These are phyloP conservation scores for Uronychia setigera DNA, from an alignment of 73 alveolate species.

Conservation along the genomic window DNA sequence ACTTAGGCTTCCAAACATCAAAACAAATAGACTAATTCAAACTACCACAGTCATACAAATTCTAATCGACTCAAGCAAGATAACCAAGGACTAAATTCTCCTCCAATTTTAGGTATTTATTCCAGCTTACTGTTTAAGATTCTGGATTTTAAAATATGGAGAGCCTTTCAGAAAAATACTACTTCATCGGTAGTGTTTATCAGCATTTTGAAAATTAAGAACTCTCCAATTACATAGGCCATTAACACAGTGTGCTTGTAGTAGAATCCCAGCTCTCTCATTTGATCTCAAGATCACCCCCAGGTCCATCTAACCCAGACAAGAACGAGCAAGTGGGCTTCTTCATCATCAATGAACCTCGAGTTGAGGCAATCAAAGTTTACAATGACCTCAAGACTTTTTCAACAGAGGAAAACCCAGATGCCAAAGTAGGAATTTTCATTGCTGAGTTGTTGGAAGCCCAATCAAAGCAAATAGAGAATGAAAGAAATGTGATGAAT, in stretches of 20 bases:
- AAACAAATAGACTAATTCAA: too few species aligned
- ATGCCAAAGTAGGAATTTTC: not conserved
- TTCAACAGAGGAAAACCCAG: not conserved
- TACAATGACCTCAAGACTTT: not conserved
- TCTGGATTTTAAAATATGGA: not conserved
- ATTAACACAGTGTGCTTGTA: not conserved
- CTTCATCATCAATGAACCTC: constrained; percentile 6
- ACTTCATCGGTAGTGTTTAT: not conserved
- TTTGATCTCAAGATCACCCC: constrained; percentile 4
- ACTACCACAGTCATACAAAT: not conserved
- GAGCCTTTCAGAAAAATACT: not conserved
- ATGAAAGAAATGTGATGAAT: not conserved
- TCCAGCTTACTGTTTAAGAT: too few species aligned
- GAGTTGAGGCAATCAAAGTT: too few species aligned
- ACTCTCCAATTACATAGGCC: not conserved
- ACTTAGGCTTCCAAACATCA: too few species aligned
- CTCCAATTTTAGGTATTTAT: not conserved
- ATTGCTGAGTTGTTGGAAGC: not conserved
- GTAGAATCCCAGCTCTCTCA: not conserved
- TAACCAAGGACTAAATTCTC: not conserved
- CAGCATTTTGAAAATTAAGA: not conserved
- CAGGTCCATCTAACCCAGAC: constrained; percentile 10
- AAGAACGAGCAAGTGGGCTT: not conserved
- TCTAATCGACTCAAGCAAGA: not conserved
- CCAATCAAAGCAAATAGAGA: not conserved